A percentile compares a stretch with the other conserved stretches of the same genome.
Conservation (phyloP, 768 basidiomycete genomes). For the Pulveroboletus sp. region DNA sequence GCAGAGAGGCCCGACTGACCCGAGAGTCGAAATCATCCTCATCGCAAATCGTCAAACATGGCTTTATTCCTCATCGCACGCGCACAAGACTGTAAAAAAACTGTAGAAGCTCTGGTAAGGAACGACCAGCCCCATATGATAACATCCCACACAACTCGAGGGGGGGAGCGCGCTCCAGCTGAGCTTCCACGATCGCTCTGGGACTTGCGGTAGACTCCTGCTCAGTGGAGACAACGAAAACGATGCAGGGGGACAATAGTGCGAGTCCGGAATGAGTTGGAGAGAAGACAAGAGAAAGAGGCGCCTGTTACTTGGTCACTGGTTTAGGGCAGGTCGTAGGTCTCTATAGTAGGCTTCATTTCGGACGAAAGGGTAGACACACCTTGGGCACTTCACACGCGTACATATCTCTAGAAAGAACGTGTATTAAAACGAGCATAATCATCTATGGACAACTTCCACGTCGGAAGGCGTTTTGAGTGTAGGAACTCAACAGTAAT, state of each 20-base stretch:
- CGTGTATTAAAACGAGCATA: slow-evolving; percentile 21
- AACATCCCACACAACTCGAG: background rate
- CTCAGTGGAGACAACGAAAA: slow-evolving; percentile 3
- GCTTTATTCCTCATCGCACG: no score
- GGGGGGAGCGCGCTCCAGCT: slow-evolving; percentile 25
- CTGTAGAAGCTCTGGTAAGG: slow-evolving; percentile 34
- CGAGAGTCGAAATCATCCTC: no score
- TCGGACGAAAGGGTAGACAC: no score
- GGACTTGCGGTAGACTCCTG: slow-evolving; percentile 37
- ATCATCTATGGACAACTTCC: slow-evolving; percentile 3
- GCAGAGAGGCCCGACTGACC: no score
- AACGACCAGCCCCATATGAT: slow-evolving; percentile 21
- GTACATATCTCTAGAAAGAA: slow-evolving; percentile 13
- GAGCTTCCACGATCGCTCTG: slow-evolving; percentile 22
- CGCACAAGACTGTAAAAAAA: no score
- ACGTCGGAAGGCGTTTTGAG: background rate
- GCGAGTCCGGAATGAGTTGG: slow-evolving; percentile 33
- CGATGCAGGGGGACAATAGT: slow-evolving; percentile 35
- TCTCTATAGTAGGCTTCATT: no score
- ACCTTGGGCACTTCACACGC: no score
- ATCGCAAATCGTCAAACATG: no score
- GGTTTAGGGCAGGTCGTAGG: slow-evolving; percentile 22
- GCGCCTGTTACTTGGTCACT: background rate
- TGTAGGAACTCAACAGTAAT: no score
- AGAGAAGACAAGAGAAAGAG: background rate